Conservation (phyloP, 352 stramenopile genomes). For the Globisporangium nunn region DNA sequence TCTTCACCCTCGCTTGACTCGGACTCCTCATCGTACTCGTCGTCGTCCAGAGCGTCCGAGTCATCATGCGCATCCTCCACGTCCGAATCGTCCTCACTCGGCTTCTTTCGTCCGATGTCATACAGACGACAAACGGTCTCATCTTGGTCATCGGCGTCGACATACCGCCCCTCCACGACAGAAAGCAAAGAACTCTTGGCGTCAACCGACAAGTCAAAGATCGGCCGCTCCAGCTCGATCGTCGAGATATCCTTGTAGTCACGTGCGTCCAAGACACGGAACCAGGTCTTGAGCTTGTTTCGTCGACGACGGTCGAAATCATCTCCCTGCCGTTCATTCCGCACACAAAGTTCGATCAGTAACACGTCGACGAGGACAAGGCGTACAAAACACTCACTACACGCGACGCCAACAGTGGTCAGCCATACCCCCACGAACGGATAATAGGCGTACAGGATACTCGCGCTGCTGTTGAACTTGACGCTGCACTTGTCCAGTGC, state of each 20-base stretch:
- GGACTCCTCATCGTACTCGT: slow-evolving; percentile 74
- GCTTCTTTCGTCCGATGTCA: slow-evolving; percentile 77
- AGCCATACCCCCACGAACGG: slow-evolving; percentile 51
- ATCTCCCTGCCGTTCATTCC: slow-evolving; percentile 26
- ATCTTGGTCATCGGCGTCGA: slow-evolving; percentile 57
- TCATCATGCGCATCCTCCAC: slow-evolving; percentile 68
- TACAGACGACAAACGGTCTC: slow-evolving; percentile 83
- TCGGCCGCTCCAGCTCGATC: slow-evolving; percentile 66
- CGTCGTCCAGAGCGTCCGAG: slow-evolving; percentile 64
- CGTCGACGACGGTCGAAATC: slow-evolving; percentile 47
- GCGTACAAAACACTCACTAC: no score
- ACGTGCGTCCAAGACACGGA: slow-evolving; percentile 70
- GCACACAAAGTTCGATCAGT: background rate
- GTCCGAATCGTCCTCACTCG: slow-evolving; percentile 85
- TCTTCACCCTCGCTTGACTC: slow-evolving; percentile 31
- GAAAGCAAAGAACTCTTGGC: slow-evolving; percentile 56
- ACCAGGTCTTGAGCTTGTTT: slow-evolving; percentile 76
- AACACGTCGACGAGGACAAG: background rate
- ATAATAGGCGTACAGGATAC: slow-evolving; percentile 81
- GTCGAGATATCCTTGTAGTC: slow-evolving; percentile 85
- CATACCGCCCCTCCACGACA: slow-evolving; percentile 68
- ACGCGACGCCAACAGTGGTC: slow-evolving; percentile 4
- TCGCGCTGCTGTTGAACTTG: slow-evolving; percentile 61
- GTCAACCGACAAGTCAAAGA: slow-evolving; percentile 71
- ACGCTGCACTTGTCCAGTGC: slow-evolving; percentile 81